A percentile compares a stretch with the other conserved stretches of the same genome.
phyloP scores from a whole-genome alignment of 345 rosid genomes.

The Rhizophora apiculata region DNA sequence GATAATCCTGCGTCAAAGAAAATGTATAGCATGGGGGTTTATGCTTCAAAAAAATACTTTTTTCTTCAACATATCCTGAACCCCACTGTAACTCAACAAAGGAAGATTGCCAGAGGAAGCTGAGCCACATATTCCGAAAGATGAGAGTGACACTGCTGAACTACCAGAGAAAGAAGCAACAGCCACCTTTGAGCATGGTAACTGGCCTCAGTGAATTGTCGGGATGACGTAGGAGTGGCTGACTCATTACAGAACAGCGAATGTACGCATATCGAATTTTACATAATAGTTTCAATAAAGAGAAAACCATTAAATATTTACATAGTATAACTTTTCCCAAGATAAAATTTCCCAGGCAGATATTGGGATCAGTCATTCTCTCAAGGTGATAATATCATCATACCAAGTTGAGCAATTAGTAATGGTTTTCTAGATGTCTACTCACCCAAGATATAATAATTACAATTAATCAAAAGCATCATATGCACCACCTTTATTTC shows the following conservation, averaged over 20 bases:
- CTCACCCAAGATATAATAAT: neutral
- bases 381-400: neutral
- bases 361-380: too few species aligned
- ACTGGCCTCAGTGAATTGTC: too few species aligned
- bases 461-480: neutral
- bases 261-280: too few species aligned
- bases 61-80: constrained; percentile 31
- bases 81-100: constrained; percentile 42
- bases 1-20: constrained; percentile 81
- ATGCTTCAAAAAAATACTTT: constrained; percentile 38
- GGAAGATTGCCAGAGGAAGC: constrained; percentile 18
- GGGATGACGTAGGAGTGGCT: constrained; percentile 9
- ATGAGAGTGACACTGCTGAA: constrained; percentile 7
- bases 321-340: too few species aligned
- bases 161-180: neutral
- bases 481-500: neutral
- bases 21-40: constrained; percentile 65
- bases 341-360: too few species aligned
- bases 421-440: neutral
- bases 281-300: too few species aligned
- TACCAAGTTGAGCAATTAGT: neutral
- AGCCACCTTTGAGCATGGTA: neutral
- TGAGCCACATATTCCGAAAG: constrained; percentile 9
- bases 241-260: constrained; percentile 1
- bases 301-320: too few species aligned